phyloP scores from a whole-genome alignment of 1,139 yeast genomes.

The Candida tropicalis region DNA sequence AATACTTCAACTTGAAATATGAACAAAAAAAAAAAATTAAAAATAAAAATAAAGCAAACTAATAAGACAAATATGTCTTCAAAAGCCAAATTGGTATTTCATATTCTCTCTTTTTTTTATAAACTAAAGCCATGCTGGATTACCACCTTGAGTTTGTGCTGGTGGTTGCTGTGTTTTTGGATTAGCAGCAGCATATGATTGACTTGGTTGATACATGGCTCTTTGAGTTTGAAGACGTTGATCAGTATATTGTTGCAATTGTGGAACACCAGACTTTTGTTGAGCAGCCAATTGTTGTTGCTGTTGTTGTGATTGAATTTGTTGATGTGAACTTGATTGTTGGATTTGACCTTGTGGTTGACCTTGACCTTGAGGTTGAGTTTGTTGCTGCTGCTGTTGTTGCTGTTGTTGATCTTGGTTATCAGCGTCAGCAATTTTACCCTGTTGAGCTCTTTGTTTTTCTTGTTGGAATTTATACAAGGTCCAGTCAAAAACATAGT shows the following conservation, averaged over 20 bases:
- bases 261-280: slow-evolving; percentile 6
- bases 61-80: background rate
- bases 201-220: slow-evolving; percentile 15
- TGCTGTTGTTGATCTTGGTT: slow-evolving; percentile 26
- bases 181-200: slow-evolving; percentile 13
- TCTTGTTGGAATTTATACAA: slow-evolving; percentile 75
- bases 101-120: background rate
- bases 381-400: slow-evolving; percentile 17
- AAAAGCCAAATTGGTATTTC: background rate
- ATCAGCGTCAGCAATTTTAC: slow-evolving; percentile 29
- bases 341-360: slow-evolving; percentile 17
- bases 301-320: slow-evolving; percentile 19
- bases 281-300: slow-evolving; percentile 9
- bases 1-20: background rate
- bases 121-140: slow-evolving; percentile 20
- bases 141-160: slow-evolving; percentile 18
- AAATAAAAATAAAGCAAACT: background rate
- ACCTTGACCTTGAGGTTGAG: slow-evolving; percentile 12
- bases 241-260: slow-evolving; percentile 12
- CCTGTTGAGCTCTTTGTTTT: slow-evolving; percentile 60
- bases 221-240: slow-evolving; percentile 18
- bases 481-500: slow-evolving; percentile 97
- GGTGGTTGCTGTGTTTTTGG: slow-evolving; percentile 16
- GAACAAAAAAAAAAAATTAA: background rate
- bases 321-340: slow-evolving; percentile 20